Evolutionary conservation across 805 yeast species (phyloP).

Genomic region (Zygotorulaspora danielsina): DNA sequence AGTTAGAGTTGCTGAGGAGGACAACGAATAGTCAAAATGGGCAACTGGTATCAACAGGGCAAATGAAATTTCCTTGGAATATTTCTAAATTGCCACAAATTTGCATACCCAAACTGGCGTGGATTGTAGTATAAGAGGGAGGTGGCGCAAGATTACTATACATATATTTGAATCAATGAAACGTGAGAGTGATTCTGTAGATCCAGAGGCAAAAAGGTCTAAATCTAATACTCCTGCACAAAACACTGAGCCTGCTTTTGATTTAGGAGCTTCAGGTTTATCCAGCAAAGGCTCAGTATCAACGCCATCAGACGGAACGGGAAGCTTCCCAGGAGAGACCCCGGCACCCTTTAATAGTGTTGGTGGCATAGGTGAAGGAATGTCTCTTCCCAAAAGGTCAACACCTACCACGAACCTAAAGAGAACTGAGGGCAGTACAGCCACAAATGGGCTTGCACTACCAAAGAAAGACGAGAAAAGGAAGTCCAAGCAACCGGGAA

Average conservation of each 20-base stretch:
- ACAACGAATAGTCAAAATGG: no score
- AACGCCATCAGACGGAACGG: conserved; percentile 5
- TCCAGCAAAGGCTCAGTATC: conserved; percentile 12
- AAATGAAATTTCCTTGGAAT: background rate
- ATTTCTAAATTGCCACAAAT: background rate
- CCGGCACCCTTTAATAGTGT: conserved; percentile 22
- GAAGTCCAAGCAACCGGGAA: conserved; percentile 10
- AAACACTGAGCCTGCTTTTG: conserved; percentile 24
- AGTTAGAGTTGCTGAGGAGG: no score
- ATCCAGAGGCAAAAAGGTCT: conserved; percentile 15
- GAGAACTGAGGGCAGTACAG: conserved; percentile 5
- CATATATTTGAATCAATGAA: no score
- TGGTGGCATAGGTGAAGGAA: conserved; percentile 9
- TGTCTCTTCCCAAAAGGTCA: conserved; percentile 23
- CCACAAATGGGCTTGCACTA: conserved; percentile 12
- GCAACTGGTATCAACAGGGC: no score
- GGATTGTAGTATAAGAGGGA: no score
- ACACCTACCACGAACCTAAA: conserved; percentile 25
- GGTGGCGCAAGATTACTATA: no score
- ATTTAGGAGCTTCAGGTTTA: conserved; percentile 14
- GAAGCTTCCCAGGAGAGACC: conserved; percentile 12
- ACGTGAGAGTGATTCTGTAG: conserved; percentile 15
- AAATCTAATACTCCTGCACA: conserved; percentile 15
- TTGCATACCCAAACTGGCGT: background rate
- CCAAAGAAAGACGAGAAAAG: conserved; percentile 19